Evolutionary conservation across 805 yeast species (phyloP).

Genomic region (Kodamaea laetipori): DNA sequence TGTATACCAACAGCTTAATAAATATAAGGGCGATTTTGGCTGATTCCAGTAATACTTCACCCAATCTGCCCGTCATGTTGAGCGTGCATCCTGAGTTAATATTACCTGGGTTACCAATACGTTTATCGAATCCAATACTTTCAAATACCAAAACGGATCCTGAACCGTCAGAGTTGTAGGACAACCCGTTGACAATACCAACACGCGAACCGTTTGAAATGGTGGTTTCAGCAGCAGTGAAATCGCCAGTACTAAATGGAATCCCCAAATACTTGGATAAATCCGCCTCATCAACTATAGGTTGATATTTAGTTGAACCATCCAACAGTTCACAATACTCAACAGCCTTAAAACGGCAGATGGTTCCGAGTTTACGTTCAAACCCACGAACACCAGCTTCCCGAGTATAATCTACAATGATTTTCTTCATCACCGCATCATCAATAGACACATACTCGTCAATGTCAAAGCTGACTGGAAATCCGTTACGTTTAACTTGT

Average conservation of each 20-base stretch:
- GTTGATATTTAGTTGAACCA: conserved; percentile 29
- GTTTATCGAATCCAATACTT: conserved; percentile 63
- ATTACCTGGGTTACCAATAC: conserved; percentile 27
- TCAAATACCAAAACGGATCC: conserved; percentile 83
- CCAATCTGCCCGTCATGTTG: conserved; percentile 78
- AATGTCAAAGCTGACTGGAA: conserved; percentile 30
- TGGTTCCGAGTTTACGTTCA: conserved; percentile 71
- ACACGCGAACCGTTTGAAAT: conserved; percentile 61
- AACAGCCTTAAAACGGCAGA: conserved; percentile 82
- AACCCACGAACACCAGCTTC: conserved; percentile 86
- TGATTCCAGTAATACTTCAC: conserved; percentile 78
- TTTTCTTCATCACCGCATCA: conserved; percentile 56
- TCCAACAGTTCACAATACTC: conserved; percentile 49
- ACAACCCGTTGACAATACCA: conserved; percentile 71
- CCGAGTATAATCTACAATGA: conserved; percentile 71
- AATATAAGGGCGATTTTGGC: conserved; percentile 77
- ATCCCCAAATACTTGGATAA: conserved; percentile 70
- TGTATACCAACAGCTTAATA: conserved; percentile 58
- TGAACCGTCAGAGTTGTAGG: conserved; percentile 83
- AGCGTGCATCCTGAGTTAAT: conserved; percentile 36
- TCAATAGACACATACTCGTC: conserved; percentile 44
- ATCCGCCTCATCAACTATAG: conserved; percentile 52
- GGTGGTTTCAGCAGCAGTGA: conserved; percentile 27
- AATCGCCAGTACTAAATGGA: conserved; percentile 46
- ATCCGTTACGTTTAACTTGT: conserved; percentile 69